Percentiles rank a stretch among this genome's conserved stretches.
These are phyloP conservation scores for Apodospora peruviana DNA, from an alignment of 495 filamentous ascomycete genomes.

Conservation along the genomic window DNA sequence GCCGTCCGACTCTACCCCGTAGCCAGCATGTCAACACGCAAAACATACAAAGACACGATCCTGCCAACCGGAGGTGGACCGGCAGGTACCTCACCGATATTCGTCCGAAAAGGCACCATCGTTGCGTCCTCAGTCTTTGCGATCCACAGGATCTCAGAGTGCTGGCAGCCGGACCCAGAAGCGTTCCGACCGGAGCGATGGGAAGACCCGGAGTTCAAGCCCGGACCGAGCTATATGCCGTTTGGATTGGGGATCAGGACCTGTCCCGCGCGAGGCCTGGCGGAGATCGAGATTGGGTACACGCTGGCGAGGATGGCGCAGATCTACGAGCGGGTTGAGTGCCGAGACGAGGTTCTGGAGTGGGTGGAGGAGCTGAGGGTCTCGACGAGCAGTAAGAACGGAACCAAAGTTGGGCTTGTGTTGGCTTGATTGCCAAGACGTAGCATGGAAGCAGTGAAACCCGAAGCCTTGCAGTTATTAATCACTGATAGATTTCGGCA, in stretches of 20 bases:
- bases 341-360: background rate
- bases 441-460: too few species aligned
- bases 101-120: background rate
- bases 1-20: too few species aligned
- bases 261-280: background rate
- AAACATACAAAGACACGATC: background rate
- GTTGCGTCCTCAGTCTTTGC: background rate
- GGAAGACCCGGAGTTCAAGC: background rate
- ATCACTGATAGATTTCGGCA: too few species aligned
- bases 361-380: background rate
- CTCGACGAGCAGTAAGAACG: too few species aligned
- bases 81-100: background rate
- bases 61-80: background rate
- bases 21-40: background rate
- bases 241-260: background rate
- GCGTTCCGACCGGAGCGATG: background rate
- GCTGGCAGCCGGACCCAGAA: background rate
- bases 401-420: too few species aligned
- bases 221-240: background rate
- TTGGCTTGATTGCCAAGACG: too few species aligned
- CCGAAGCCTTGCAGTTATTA: too few species aligned
- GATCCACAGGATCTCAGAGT: background rate
- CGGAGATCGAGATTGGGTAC: background rate
- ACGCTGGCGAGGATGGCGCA: background rate
- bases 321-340: background rate